Percentiles rank a stretch among this genome's conserved stretches.
These are phyloP conservation scores for Mycena polygramma DNA, from an alignment of 768 basidiomycete genomes.

Conservation along the genomic window DNA sequence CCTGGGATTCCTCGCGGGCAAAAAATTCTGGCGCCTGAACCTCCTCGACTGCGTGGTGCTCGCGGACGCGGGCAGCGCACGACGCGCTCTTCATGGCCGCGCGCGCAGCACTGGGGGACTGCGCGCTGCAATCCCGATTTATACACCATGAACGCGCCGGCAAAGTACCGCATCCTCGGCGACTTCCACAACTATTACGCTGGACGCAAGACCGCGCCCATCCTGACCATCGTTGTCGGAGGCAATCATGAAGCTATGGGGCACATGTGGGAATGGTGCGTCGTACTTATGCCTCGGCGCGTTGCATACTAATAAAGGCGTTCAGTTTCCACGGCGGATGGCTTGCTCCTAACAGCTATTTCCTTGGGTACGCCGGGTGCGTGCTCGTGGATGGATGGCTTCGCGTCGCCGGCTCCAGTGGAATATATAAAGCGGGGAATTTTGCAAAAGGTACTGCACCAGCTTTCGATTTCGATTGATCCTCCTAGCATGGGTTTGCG, in stretches of 20 bases:
- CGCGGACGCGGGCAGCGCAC: slow-evolving; percentile 77
- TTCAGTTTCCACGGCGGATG: slow-evolving; percentile 94
- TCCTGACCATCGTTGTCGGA: slow-evolving; percentile 44
- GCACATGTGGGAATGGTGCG: slow-evolving; percentile 32
- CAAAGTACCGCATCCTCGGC: slow-evolving; percentile 74
- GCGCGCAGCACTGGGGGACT: slow-evolving; percentile 84
- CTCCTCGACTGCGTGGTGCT: slow-evolving; percentile 84
- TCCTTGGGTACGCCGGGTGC: slow-evolving; percentile 91
- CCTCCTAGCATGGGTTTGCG: background rate
- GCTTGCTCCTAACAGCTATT: slow-evolving; percentile 97
- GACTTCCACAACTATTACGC: slow-evolving; percentile 82
- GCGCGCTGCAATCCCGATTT: slow-evolving; percentile 56
- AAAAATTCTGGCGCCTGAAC: slow-evolving; percentile 82
- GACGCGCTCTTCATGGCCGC: slow-evolving; percentile 87
- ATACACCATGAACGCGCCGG: slow-evolving; percentile 79
- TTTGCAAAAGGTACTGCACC: slow-evolving; percentile 70
- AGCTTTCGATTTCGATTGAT: background rate
- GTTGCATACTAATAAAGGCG: background rate
- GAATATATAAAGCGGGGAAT: slow-evolving; percentile 88
- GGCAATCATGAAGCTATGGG: slow-evolving; percentile 33
- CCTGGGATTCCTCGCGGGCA: slow-evolving; percentile 67
- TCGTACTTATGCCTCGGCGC: background rate
- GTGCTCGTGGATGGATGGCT: slow-evolving; percentile 85
- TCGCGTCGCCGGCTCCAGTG: slow-evolving; percentile 91
- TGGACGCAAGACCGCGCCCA: slow-evolving; percentile 69